These are phyloP conservation scores for Diaporthe caulivora DNA, from an alignment of 2,329 filamentous ascomycete species.

Conservation along the genomic window DNA sequence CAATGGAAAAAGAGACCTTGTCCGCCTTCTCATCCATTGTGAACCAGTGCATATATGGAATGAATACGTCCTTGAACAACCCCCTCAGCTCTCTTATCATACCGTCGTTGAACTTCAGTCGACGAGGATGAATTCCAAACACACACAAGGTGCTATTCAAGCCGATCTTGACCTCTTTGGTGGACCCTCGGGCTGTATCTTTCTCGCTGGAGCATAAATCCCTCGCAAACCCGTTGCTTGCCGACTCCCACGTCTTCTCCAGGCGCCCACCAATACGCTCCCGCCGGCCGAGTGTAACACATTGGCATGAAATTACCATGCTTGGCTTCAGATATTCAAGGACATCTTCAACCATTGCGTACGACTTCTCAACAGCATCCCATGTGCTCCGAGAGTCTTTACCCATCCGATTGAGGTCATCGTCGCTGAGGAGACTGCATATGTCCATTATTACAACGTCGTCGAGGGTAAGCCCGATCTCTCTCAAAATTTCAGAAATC, in stretches of 20 bases:
- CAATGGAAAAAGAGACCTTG: no score
- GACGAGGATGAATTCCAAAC: neutral
- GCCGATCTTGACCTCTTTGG: neutral
- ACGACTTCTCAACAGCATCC: conserved; percentile 5
- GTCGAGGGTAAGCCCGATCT: conserved; percentile 6
- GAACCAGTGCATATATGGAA: neutral
- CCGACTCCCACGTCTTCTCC: neutral
- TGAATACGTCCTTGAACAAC: conserved; percentile 11
- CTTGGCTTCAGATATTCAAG: conserved; percentile 5
- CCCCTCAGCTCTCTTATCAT: neutral
- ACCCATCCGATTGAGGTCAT: neutral
- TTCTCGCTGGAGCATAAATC: neutral
- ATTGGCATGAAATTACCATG: conserved; percentile 10
- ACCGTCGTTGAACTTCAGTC: neutral
- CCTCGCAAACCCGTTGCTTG: neutral
- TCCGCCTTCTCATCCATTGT: neutral
- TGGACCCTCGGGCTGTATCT: neutral
- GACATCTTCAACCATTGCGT: neutral
- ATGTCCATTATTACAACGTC: neutral
- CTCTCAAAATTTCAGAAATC: neutral
- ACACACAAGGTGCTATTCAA: neutral
- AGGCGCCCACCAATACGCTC: neutral
- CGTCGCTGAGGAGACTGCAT: conserved; percentile 3
- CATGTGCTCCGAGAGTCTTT: neutral
- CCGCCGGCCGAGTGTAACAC: neutral